Evolutionary conservation across 2,329 filamentous ascomycete genomes (phyloP), one percentile per base, ranked within the genome.

Genomic region (Achaetomium macrosporum): DNA sequence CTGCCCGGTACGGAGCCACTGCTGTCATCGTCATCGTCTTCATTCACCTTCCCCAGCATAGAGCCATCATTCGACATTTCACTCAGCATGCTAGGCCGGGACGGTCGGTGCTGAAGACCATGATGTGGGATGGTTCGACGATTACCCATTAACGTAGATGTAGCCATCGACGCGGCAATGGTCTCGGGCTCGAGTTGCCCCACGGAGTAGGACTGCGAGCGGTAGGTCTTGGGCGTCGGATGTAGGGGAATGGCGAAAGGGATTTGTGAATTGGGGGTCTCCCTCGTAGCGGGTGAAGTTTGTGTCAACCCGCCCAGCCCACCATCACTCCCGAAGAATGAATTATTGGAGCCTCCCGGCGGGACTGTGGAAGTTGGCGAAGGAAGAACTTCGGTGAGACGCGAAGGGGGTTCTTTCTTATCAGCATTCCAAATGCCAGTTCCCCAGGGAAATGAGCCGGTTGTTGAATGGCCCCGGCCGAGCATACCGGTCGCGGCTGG

Each of bases 201-300:
- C 44, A 95, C 92, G 0, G 92, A 97, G 69, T 97, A 97, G 5
- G 93, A 97, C 69, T 96, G 90, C 6, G 93, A 99, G 41, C 93
- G 85, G 63, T 95, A 93, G 1, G 89, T 90, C 69, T 97, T 97
- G 1, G 88, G 88, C 0, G 89, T 93, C 1, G 92, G 90, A 58
- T 95, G 88, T 17, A 95, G 76, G 4, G 90, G 90, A 60, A 95
- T 95, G 7, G 88, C 80, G 64, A 95, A 95, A 1, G 90, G 88
- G 50, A 95, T 87, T 57, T 92, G 83, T 60, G 76, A 69, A 57
- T 79, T 84, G 33, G 68, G 77, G 61, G 68, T 77, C 61, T 79
- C 79, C 65, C 75, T 76, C 43, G 73, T 75, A 51, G 69, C 73
- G 43, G 74, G 74, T 35, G 79, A 77, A 0, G 75, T 73, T 61